phyloP scores from a whole-genome alignment of 306 rosid genomes.

The Vigna hirtella region DNA sequence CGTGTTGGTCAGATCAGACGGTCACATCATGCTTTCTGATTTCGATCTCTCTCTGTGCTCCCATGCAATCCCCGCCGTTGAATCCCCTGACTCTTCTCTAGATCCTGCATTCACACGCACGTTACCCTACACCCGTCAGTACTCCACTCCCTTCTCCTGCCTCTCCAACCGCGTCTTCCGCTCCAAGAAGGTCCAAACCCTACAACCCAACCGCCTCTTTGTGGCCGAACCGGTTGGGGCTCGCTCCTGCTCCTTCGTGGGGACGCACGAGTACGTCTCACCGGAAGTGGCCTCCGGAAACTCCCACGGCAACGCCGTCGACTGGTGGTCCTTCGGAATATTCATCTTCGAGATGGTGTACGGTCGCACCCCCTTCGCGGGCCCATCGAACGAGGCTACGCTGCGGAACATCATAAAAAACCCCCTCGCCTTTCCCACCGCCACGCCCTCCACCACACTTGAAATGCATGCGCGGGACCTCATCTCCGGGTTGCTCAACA shows the following conservation, averaged over 20 bases:
- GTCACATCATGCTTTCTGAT: constrained; percentile 98
- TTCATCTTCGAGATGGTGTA: constrained; percentile 88
- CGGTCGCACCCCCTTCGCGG: constrained; percentile 90
- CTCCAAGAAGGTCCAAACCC: constrained; percentile 72
- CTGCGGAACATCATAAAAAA: constrained; percentile 71
- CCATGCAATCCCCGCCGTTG: constrained; percentile 86
- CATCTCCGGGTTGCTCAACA: constrained; percentile 57
- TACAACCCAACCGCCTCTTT: constrained; percentile 70
- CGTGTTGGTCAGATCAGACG: constrained; percentile 96
- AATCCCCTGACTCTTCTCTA: constrained; percentile 57
- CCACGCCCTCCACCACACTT: constrained; percentile 56
- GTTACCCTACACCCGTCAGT: constrained; percentile 49
- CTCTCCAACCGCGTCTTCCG: constrained; percentile 70
- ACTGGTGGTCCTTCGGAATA: constrained; percentile 97
- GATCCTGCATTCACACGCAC: constrained; percentile 38
- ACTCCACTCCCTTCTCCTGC: constrained; percentile 58
- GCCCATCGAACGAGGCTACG: constrained; percentile 70
- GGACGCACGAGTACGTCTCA: constrained; percentile 94
- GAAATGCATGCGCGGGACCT: constrained; percentile 85
- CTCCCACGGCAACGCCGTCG: constrained; percentile 98
- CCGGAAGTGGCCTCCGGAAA: constrained; percentile 96
- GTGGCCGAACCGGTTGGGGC: constrained; percentile 95
- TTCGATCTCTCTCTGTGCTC: constrained; percentile 89
- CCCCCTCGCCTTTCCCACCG: constrained; percentile 67
- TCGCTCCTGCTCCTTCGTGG: constrained; percentile 86